Evolutionary conservation across 1,284 basidiomycete species (phyloP).

Genomic region (Hemileia vastatrix): DNA sequence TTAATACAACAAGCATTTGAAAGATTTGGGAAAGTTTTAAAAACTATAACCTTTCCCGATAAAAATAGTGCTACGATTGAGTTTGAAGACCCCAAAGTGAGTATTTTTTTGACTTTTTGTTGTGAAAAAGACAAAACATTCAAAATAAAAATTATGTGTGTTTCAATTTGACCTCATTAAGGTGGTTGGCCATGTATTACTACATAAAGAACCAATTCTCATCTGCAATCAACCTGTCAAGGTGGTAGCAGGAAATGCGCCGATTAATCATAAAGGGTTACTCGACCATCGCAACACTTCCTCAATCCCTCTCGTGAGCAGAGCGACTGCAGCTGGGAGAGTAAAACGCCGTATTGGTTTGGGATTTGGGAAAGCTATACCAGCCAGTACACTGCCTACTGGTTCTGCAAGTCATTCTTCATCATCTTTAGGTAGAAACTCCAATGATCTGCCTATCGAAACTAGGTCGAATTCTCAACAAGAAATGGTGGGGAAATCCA

Average conservation of each 20-base stretch:
- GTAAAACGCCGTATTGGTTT: conserved; percentile 18
- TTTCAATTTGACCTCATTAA: not conserved
- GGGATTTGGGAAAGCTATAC: conserved; percentile 4
- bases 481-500: not conserved
- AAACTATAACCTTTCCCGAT: conserved; percentile 22
- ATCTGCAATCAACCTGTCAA: conserved; percentile 7
- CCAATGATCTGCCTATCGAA: not conserved
- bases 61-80: conserved; percentile 19
- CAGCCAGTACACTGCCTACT: no score
- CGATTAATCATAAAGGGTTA: conserved; percentile 1
- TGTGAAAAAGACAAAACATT: not conserved
- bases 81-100: conserved; percentile 17
- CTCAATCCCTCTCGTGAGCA: conserved; percentile 9
- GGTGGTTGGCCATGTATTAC: conserved; percentile 16
- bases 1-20: conserved; percentile 76
- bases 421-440: not conserved
- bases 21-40: conserved; percentile 57
- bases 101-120: not conserved
- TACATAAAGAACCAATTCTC: conserved; percentile 13
- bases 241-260: conserved; percentile 7
- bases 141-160: not conserved
- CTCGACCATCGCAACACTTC: not conserved
- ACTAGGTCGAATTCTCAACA: not conserved
- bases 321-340: no score
- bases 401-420: no score